Evolutionary conservation across 306 rosid genomes (phyloP).

Genomic region (Gillenia trifoliata): DNA sequence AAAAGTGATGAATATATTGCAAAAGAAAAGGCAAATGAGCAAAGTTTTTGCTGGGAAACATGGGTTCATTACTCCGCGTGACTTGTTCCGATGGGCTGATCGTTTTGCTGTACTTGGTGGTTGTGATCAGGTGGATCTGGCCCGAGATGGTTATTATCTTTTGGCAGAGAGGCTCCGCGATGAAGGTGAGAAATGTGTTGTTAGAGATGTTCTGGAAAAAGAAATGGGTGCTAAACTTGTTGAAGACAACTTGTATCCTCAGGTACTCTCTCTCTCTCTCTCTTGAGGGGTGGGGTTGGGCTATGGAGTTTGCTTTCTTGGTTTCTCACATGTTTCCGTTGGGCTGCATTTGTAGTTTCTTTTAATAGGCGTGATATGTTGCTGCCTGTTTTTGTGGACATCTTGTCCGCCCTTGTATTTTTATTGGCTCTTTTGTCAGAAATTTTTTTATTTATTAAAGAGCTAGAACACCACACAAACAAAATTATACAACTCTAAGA

Average conservation of each 20-base stretch:
- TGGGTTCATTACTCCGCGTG: slow-evolving; percentile 95
- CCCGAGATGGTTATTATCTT: slow-evolving; percentile 91
- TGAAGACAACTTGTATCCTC: slow-evolving; percentile 41
- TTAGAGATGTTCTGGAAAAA: slow-evolving; percentile 54
- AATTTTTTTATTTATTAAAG: too few species aligned
- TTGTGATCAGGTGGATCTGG: slow-evolving; percentile 58
- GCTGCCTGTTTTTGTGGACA: too few species aligned
- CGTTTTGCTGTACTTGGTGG: slow-evolving; percentile 65
- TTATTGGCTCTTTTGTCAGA: too few species aligned
- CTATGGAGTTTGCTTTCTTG: neutral
- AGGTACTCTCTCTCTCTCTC: slow-evolving; percentile 37
- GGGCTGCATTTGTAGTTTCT: neutral
- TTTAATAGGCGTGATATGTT: too few species aligned
- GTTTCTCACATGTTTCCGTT: neutral
- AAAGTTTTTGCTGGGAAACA: slow-evolving; percentile 85
- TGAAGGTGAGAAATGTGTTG: slow-evolving; percentile 60
- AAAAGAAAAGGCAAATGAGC: slow-evolving; percentile 66
- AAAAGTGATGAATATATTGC: slow-evolving; percentile 84
- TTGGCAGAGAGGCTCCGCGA: slow-evolving; percentile 83
- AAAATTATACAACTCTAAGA: too few species aligned
- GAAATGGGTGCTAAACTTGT: slow-evolving; percentile 45
- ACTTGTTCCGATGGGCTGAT: slow-evolving; percentile 92
- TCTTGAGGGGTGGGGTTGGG: neutral
- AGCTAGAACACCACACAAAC: too few species aligned
- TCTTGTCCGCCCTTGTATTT: too few species aligned